Conservation (phyloP, 805 yeast genomes). For the Schizosaccharomyces cryophilus region DNA sequence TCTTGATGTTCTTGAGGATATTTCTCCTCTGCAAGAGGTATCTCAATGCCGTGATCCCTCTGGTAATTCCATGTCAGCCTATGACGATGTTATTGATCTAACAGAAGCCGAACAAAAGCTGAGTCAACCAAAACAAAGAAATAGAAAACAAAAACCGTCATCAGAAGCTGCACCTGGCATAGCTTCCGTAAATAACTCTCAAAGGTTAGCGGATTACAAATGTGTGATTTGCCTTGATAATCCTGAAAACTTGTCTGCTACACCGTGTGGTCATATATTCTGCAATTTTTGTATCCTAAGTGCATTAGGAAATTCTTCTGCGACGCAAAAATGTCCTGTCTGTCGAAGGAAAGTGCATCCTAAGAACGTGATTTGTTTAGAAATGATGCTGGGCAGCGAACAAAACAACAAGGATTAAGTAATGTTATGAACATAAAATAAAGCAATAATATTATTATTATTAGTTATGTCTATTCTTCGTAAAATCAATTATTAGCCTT, state of each 20-base stretch:
- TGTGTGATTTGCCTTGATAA: slow-evolving; percentile 15
- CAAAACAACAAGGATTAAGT: not conserved
- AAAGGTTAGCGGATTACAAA: slow-evolving; percentile 4
- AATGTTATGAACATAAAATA: too few relatives aligned
- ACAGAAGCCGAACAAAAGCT: not conserved
- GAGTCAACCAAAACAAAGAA: not conserved
- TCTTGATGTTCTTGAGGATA: too few relatives aligned
- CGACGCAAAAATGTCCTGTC: not conserved
- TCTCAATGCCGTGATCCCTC: too few relatives aligned
- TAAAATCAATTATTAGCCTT: not conserved
- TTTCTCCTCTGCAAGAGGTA: too few relatives aligned
- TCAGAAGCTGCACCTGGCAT: not conserved
- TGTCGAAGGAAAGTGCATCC: slow-evolving; percentile 1
- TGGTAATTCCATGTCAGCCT: too few relatives aligned
- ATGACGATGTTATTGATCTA: not conserved
- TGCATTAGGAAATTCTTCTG: not conserved
- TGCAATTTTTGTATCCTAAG: not conserved
- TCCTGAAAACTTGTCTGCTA: slow-evolving; percentile 12
- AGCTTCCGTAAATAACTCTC: not conserved
- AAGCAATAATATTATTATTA: too few relatives aligned
- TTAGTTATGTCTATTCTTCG: not conserved
- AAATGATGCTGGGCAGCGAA: not conserved
- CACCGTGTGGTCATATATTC: slow-evolving; percentile 17
- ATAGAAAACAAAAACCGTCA: not conserved
- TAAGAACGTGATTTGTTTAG: not conserved